Base-by-base conservation (phyloP, 495 filamentous ascomycete genomes). In the Cairneyella variabilis region DNA sequence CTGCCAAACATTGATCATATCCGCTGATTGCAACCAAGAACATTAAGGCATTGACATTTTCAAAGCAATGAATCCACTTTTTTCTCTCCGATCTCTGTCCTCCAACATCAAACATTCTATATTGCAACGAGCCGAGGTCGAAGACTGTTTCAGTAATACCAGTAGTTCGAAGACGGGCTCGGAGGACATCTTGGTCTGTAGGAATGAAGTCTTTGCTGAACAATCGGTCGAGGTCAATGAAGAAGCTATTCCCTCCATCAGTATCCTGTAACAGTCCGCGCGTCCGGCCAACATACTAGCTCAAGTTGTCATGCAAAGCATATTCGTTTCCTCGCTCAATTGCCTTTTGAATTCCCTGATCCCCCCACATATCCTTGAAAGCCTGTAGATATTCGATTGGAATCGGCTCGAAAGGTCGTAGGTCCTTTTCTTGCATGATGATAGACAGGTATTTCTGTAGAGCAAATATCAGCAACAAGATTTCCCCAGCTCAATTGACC, bases 1-100 rank as follows among this genome's bases (percentile, higher is more conserved):
- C 93, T 2, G 97, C 89, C 18, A 98, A 73, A 61, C 92, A 92
- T 69, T 98, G 93, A 66, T 98, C 93, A 65, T 97, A 98, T 32
- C 92, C 93, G 53, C 90, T 96, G 58, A 98, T 85, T 28, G 93
- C 93, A 44, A 96, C 93, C 64, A 98, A 80, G 71, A 98, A 98
- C 40, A 98, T 76, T 32, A 98, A 75, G 65, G 86, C 88, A 51
- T 90, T 91, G 56, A 98, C 93, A 62, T 95, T 95, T 64, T 98
- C 93, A 67, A 98, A 98, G 71, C 93, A 97, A 66, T 98, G 93
- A 59, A 98, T 97, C 93, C 93, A 98, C 71, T 98, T 98, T 80
- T 98, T 98, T 47, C 93, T 86, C 62, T 98, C 93, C 20, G 95
- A 97, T 59, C 93, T 77, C 69, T 98, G 93, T 47, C 93, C 93